Evolutionary conservation across 805 yeast genomes (phyloP), one percentile per base, ranked within the genome.

Genomic region (Wickerhamomyces pijperi): DNA sequence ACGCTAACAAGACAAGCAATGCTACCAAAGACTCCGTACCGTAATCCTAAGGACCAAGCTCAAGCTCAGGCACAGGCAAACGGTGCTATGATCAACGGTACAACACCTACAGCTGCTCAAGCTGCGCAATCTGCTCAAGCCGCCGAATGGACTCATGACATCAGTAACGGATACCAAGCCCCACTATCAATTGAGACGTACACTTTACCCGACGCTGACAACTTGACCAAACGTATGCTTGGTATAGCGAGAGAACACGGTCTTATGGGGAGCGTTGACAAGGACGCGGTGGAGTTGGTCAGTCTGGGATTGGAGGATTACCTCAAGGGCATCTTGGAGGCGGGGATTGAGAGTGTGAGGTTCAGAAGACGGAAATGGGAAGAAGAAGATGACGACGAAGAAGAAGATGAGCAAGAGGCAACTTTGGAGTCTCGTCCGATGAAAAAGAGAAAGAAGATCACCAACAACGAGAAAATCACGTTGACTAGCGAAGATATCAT

Each of bases 141-240:
- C n/a, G n/a, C 78, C 23, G 81, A 81, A 48, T 87, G 96, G 90
- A 85, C 94, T 18, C 95, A 88, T 57, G 97, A 92, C 54, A 84
- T 92, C 15, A 71, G 81, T 39, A 87, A 81, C 51, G 94, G 92
- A 3, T 72, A 85, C 40, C 86, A 83, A 48, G 74, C 92, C 2
- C 90, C 92, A 4, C 65, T 88, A 28, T 72, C 90, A 2, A 65
- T 83, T 1, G 95, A 90, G 47, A 67, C 74, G 29, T 84, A 68
- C 54, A 88, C 88, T 45, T 58, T 92, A 5, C 97, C 97, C 0
- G 97, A 90, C 47, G 67, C 69, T 32, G 87, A 78, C 35, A 70
- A 70, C 31, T 59, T 92, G 35, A 72, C 75, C 38, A 63, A 77
- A 12, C 68, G 87, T 38, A 77, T 92, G 68, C 60, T 78, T 17